A percentile compares a stretch with the other conserved stretches of the same genome.
phyloP scores from a whole-genome alignment of 306 rosid species.

The Dryas alaskensis region DNA sequence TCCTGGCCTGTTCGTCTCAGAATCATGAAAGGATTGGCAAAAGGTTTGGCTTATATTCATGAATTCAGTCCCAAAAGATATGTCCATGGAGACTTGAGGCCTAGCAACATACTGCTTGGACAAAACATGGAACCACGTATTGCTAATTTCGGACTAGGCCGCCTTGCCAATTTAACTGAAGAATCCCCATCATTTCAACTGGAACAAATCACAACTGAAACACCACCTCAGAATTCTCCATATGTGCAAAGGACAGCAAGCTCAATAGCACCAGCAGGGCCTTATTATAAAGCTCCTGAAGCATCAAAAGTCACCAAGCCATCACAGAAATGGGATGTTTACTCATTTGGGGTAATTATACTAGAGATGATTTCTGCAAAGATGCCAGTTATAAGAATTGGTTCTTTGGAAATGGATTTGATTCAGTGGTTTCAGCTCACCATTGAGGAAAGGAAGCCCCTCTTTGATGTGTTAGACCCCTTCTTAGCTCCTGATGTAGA shows the following conservation, averaged over 20 bases:
- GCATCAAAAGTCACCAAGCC: slow-evolving; percentile 75
- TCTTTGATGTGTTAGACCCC: slow-evolving; percentile 69
- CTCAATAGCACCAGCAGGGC: slow-evolving; percentile 17
- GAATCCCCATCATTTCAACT: slow-evolving; percentile 70
- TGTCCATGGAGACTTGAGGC: slow-evolving; percentile 85
- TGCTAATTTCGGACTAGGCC: slow-evolving; percentile 81
- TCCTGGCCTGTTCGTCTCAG: slow-evolving; percentile 66
- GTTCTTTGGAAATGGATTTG: slow-evolving; percentile 74
- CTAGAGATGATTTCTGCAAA: slow-evolving; percentile 79
- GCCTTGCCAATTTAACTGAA: slow-evolving; percentile 83
- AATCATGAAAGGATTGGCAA: slow-evolving; percentile 76
- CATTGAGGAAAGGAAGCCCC: slow-evolving; percentile 81
- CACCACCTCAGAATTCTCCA: slow-evolving; percentile 25
- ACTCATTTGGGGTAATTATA: slow-evolving; percentile 82
- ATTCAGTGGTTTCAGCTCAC: slow-evolving; percentile 84
- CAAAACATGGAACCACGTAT: slow-evolving; percentile 69
- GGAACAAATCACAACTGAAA: slow-evolving; percentile 46
- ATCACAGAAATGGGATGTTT: slow-evolving; percentile 90
- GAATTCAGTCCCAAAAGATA: slow-evolving; percentile 86
- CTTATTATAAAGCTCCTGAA: slow-evolving; percentile 79
- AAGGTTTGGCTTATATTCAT: slow-evolving; percentile 76
- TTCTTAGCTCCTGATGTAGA: slow-evolving; percentile 62
- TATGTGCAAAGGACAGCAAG: background rate
- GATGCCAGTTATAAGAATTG: slow-evolving; percentile 57
- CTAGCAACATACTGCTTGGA: slow-evolving; percentile 76